These are phyloP conservation scores for Hortaea werneckii DNA, from an alignment of 2,329 filamentous ascomycete genomes.

Conservation along the genomic window DNA sequence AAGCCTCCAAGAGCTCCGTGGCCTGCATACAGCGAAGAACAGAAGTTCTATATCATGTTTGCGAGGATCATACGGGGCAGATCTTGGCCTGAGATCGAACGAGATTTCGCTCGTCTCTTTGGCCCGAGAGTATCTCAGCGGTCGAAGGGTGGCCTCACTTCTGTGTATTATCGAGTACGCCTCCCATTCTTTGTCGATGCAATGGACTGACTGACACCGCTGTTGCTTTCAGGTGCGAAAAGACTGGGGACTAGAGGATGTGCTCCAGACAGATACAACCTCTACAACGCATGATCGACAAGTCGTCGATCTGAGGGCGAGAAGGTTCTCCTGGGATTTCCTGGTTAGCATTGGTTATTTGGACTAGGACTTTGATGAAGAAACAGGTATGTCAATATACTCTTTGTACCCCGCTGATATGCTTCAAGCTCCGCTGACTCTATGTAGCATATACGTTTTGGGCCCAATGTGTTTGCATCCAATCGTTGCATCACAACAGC, in stretches of 20 bases:
- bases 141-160: conserved; percentile 23
- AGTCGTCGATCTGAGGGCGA: conserved; percentile 17
- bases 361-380: no score
- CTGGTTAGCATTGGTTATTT: conserved; percentile 20
- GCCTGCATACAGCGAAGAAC: conserved; percentile 25
- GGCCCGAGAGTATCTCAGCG: conserved; percentile 10
- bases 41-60: conserved; percentile 26
- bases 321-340: conserved; percentile 20
- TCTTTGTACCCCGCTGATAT: no score
- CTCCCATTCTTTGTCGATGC: conserved; percentile 15
- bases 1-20: conserved; percentile 9
- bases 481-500: no score
- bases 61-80: conserved; percentile 10
- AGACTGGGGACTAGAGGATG: conserved; percentile 17
- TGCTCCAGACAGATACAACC: conserved; percentile 21
- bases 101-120: conserved; percentile 15
- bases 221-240: not conserved
- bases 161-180: conserved; percentile 25
- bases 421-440: no score
- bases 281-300: conserved; percentile 16
- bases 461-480: no score
- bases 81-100: conserved; percentile 23
- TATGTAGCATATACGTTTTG: no score
- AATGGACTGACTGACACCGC: not conserved
- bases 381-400: no score